Evolutionary conservation across 495 filamentous ascomycete genomes (phyloP).

Genomic region (Xylaria bambusicola): DNA sequence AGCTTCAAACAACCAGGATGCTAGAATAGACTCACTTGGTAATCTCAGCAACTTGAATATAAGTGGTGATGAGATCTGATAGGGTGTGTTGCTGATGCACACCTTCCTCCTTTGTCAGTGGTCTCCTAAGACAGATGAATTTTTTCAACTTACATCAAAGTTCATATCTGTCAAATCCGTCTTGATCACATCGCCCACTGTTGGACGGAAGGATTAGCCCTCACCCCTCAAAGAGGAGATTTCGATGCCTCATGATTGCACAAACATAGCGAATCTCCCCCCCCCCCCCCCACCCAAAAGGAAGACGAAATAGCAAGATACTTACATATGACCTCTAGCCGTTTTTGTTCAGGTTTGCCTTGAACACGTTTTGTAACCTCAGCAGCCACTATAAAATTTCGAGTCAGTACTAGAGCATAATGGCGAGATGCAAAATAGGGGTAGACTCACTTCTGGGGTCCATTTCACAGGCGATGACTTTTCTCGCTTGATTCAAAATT

Average conservation of each 20-base stretch:
- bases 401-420: neutral
- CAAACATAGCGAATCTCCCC: too few relatives aligned
- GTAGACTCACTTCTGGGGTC: constrained; percentile 69
- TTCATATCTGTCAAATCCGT: constrained; percentile 22
- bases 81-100: constrained; percentile 85
- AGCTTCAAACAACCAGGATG: too few relatives aligned
- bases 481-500: constrained; percentile 84
- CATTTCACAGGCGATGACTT: constrained; percentile 83
- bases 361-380: constrained; percentile 95
- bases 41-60: constrained; percentile 88
- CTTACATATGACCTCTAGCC: constrained; percentile 17
- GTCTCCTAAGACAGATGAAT: too few relatives aligned
- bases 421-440: neutral
- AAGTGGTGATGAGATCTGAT: constrained; percentile 88
- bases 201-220: neutral
- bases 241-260: too few relatives aligned
- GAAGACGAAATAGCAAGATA: neutral
- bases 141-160: constrained; percentile 35
- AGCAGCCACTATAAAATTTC: constrained; percentile 64
- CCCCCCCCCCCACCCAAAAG: neutral
- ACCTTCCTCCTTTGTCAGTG: too few relatives aligned
- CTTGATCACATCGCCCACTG: constrained; percentile 88
- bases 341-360: constrained; percentile 74
- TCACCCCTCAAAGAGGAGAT: too few relatives aligned
- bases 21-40: constrained; percentile 36